Percentiles rank a stretch among this genome's conserved stretches.
Conservation (phyloP, 805 yeast genomes). For the Jamesozyma lodderae region DNA sequence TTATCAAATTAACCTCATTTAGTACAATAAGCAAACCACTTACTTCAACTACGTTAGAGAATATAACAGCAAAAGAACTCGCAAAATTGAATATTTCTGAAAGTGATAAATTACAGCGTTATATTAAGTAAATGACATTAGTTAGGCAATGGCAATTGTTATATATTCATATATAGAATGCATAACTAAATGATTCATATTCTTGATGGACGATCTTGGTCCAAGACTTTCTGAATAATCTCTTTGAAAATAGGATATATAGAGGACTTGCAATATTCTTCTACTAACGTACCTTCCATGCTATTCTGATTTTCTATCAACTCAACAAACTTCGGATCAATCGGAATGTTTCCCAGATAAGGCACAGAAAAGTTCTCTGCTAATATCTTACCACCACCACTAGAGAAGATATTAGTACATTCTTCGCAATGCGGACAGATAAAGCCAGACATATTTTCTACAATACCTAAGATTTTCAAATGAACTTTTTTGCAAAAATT, state of each 20-base stretch:
- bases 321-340: constrained; percentile 85
- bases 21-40: constrained; percentile 9
- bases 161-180: neutral
- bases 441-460: constrained; percentile 96
- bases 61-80: constrained; percentile 11
- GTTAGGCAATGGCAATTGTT: no score
- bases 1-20: neutral
- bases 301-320: constrained; percentile 56
- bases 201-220: constrained; percentile 15
- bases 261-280: constrained; percentile 30
- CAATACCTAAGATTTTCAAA: constrained; percentile 69
- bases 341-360: constrained; percentile 82
- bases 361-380: constrained; percentile 55
- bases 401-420: constrained; percentile 82
- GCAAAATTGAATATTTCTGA: no score
- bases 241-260: constrained; percentile 35
- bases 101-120: neutral
- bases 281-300: constrained; percentile 26
- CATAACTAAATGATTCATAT: neutral
- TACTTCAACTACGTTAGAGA: constrained; percentile 12
- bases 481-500: constrained; percentile 85
- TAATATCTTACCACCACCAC: constrained; percentile 80
- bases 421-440: constrained; percentile 91
- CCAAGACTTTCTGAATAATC: constrained; percentile 35
- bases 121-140: no score